Conservation (phyloP, 2,329 filamentous ascomycete genomes). For the Colletotrichum karsti region DNA sequence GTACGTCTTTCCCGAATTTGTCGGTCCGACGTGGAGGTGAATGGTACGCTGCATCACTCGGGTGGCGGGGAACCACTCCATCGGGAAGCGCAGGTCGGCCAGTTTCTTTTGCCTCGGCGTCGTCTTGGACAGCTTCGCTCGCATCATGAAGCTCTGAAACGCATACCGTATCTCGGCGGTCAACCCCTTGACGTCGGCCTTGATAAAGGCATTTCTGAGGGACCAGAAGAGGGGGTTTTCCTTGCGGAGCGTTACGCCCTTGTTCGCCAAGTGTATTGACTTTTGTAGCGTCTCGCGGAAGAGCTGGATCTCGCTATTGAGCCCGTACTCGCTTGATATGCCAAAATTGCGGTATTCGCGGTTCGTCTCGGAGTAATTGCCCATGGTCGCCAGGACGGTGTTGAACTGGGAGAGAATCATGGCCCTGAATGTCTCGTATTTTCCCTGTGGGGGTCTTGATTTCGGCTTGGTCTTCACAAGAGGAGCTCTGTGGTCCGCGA, state of each 20-base stretch:
- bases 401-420: conserved; percentile 30
- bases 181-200: conserved; percentile 59
- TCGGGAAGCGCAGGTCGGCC: conserved; percentile 86
- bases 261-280: conserved; percentile 54
- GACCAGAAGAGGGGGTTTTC: conserved; percentile 65
- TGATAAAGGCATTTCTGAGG: conserved; percentile 68
- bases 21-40: conserved; percentile 94
- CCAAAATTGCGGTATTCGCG: conserved; percentile 31
- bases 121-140: conserved; percentile 61
- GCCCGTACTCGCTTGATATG: conserved; percentile 43
- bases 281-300: conserved; percentile 55
- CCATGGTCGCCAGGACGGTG: conserved; percentile 19
- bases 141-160: conserved; percentile 73
- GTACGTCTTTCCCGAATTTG: conserved; percentile 98
- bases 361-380: conserved; percentile 24
- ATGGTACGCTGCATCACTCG: conserved; percentile 82
- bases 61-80: conserved; percentile 92
- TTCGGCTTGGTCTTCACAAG: no score
- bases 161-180: conserved; percentile 69
- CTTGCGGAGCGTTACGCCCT: conserved; percentile 44
- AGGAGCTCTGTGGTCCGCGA: not conserved
- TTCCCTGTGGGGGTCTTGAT: not conserved
- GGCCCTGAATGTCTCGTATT: conserved; percentile 26
- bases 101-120: conserved; percentile 69
- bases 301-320: conserved; percentile 52